A percentile compares a stretch with the other conserved stretches of the same genome.
Conservation (phyloP, 495 filamentous ascomycete species). For the Letharia lupina region DNA sequence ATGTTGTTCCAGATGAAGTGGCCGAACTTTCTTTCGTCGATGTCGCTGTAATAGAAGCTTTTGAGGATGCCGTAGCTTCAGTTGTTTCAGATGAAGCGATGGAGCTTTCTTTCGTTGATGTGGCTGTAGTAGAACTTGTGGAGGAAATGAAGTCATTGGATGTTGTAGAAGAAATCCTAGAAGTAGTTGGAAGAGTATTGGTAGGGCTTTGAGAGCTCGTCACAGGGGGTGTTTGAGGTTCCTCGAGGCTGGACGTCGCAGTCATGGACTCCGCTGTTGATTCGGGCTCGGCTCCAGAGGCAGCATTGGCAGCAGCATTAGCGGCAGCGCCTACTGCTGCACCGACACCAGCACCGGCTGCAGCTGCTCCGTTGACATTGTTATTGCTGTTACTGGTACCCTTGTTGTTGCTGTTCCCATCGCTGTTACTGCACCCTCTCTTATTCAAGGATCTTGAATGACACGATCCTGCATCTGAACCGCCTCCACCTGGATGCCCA, state of each 20-base stretch:
- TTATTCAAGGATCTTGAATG: neutral
- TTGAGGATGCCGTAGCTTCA: neutral
- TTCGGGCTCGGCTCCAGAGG: neutral
- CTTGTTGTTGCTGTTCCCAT: neutral
- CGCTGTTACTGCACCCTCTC: neutral
- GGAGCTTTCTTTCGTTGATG: no score
- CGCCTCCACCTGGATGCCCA: neutral
- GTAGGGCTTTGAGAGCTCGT: neutral
- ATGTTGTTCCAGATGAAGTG: no score
- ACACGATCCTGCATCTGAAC: neutral
- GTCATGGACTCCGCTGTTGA: neutral
- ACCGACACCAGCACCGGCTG: neutral
- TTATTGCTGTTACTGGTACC: neutral
- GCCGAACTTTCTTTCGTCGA: no score
- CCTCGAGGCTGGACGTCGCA: neutral
- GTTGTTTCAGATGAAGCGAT: no score
- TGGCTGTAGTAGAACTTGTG: no score
- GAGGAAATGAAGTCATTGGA: no score
- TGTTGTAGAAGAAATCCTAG: no score
- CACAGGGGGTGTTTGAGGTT: neutral
- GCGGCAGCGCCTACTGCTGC: neutral
- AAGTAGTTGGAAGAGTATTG: no score
- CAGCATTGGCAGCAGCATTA: neutral
- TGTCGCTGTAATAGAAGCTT: no score
- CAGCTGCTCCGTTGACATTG: neutral